These are phyloP conservation scores for Nakazawaea holstii DNA, from an alignment of 805 yeast genomes.

Conservation along the genomic window DNA sequence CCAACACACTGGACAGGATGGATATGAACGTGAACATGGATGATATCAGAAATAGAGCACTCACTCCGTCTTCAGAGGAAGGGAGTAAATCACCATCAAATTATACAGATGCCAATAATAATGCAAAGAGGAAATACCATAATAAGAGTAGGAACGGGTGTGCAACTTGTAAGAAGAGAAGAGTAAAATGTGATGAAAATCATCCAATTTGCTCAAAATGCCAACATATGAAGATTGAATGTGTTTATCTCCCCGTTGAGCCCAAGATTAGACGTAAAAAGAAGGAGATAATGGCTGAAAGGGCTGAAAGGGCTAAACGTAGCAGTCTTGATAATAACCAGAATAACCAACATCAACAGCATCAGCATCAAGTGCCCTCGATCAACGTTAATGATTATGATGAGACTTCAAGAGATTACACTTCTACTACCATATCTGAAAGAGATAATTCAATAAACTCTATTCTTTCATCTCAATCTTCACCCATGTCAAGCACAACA, in stretches of 20 bases:
- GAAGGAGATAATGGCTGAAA: conserved; percentile 10
- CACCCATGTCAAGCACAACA: conserved; percentile 6
- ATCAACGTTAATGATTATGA: conserved; percentile 9
- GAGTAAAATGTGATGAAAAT: conserved; percentile 90
- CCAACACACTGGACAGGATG: neutral
- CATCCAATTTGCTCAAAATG: conserved; percentile 81
- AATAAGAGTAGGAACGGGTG: conserved; percentile 88
- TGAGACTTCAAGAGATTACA: neutral
- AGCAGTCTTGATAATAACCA: conserved; percentile 1
- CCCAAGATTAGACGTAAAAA: conserved; percentile 11
- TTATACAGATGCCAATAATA: conserved; percentile 10
- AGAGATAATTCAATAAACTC: conserved; percentile 4
- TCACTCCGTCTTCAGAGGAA: conserved; percentile 5
- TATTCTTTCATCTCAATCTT: conserved; percentile 12
- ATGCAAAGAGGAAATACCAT: conserved; percentile 74
- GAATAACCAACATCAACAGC: conserved; percentile 6
- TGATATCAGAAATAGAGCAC: neutral
- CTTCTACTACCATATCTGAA: conserved; percentile 1
- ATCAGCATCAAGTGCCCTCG: conserved; percentile 8
- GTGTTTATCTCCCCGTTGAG: conserved; percentile 44
- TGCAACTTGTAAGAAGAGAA: conserved; percentile 77
- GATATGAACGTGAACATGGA: neutral
- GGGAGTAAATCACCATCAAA: conserved; percentile 1
- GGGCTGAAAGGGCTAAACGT: neutral
- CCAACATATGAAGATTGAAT: conserved; percentile 68